These are phyloP conservation scores for Rhynchosporium graminicola DNA, from an alignment of 2,329 filamentous ascomycete species.

Conservation along the genomic window DNA sequence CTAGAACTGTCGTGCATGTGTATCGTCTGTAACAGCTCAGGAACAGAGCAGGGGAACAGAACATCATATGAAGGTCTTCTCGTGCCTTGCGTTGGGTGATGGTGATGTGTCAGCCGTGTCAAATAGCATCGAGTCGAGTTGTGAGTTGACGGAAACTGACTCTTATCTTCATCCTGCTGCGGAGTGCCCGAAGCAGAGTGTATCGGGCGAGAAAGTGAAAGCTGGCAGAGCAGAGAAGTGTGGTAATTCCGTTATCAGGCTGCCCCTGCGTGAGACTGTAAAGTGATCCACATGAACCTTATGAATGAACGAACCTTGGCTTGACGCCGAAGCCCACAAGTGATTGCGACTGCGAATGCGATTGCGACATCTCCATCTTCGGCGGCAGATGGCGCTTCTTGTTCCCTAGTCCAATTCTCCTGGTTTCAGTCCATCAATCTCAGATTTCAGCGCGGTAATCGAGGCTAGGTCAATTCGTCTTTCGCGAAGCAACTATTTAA, in stretches of 20 bases:
- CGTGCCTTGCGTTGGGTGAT: slow-evolving; percentile 22
- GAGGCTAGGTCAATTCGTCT: no score
- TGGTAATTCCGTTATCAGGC: neutral
- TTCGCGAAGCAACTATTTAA: no score
- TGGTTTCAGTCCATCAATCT: neutral
- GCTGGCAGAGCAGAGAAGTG: neutral
- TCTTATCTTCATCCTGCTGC: neutral
- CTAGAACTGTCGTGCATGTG: neutral
- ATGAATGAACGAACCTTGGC: no score
- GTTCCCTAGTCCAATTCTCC: slow-evolving; percentile 6
- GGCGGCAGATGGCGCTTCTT: slow-evolving; percentile 23
- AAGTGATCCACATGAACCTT: slow-evolving; percentile 5
- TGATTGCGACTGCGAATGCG: neutral
- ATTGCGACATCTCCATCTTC: slow-evolving; percentile 16
- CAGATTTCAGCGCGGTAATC: no score
- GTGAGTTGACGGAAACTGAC: neutral
- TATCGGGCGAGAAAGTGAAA: neutral
- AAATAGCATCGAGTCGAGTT: neutral
- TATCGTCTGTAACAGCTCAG: slow-evolving; percentile 11
- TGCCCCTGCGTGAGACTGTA: neutral
- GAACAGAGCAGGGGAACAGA: slow-evolving; percentile 13
- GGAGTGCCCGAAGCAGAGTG: neutral
- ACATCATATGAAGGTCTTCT: slow-evolving; percentile 18
- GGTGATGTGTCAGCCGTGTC: slow-evolving; percentile 7
- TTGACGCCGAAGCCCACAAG: neutral